Conservation (phyloP, 345 rosid species). For the Linum usitatissimum region DNA sequence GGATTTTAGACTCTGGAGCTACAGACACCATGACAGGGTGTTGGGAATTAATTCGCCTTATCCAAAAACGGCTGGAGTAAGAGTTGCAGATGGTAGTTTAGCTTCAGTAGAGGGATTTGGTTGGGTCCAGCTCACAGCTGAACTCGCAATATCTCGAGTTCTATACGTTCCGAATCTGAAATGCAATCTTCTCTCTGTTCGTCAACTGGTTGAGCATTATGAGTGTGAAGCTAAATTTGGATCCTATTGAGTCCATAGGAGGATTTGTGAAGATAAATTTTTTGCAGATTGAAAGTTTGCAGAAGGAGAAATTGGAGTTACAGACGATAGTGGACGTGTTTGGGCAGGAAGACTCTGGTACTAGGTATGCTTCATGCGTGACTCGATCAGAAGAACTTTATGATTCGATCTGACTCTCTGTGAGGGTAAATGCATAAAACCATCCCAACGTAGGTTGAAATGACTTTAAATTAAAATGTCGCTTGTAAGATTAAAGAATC, state of each 20-base stretch:
- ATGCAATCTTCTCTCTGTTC: too few species aligned
- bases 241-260: conserved; percentile 4
- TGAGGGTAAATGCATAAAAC: not conserved
- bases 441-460: not conserved
- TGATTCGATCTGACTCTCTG: not conserved
- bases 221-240: too few species aligned
- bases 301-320: conserved; percentile 58
- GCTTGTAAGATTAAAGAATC: not conserved
- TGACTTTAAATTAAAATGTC: not conserved
- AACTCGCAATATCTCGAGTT: too few species aligned
- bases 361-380: conserved; percentile 37
- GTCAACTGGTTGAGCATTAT: too few species aligned
- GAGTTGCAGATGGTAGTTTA: too few species aligned
- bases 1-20: too few species aligned
- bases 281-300: conserved; percentile 72
- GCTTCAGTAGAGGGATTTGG: too few species aligned
- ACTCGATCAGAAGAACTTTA: not conserved
- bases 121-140: too few species aligned
- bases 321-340: conserved; percentile 65
- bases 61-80: too few species aligned
- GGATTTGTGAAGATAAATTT: conserved; percentile 4
- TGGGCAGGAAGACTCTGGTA: conserved; percentile 56
- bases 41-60: too few species aligned
- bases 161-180: too few species aligned
- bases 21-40: too few species aligned